These are phyloP conservation scores for Eutreptiella sp. DNA, from an alignment of 208 protist genomes.

Conservation along the genomic window DNA sequence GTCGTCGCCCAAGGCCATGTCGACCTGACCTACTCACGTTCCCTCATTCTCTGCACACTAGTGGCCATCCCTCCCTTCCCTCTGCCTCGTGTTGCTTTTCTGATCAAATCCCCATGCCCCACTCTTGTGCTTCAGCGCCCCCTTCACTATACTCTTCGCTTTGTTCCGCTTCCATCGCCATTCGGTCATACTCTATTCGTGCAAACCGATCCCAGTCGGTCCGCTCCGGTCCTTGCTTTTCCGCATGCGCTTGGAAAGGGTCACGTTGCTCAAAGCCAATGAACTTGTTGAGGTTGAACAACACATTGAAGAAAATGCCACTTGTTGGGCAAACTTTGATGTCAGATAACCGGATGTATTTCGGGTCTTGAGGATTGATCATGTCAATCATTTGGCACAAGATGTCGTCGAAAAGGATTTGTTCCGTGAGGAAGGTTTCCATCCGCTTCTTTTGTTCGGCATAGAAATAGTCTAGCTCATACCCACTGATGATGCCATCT, in stretches of 20 bases:
- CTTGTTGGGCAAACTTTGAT: constrained; percentile 66
- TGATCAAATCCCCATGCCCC: too few species aligned
- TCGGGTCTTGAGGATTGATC: constrained; percentile 46
- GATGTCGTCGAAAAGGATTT: constrained; percentile 71
- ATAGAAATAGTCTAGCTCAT: constrained; percentile 87
- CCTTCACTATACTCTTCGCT: too few species aligned
- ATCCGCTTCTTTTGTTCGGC: constrained; percentile 69
- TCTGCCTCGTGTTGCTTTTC: too few species aligned
- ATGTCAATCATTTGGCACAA: constrained; percentile 89
- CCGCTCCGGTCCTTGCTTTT: constrained; percentile 37
- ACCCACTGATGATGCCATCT: constrained; percentile 82
- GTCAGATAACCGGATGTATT: constrained; percentile 62
- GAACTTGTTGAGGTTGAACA: constrained; percentile 86
- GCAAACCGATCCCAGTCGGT: constrained; percentile 84
- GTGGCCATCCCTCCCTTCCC: too few species aligned
- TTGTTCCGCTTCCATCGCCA: constrained; percentile 64
- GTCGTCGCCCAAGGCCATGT: too few species aligned
- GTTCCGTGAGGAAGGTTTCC: constrained; percentile 49
- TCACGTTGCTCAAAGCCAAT: constrained; percentile 82
- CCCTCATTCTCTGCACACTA: too few species aligned
- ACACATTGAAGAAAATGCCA: constrained; percentile 78
- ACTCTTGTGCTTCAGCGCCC: too few species aligned
- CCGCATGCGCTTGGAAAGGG: constrained; percentile 65
- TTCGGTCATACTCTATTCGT: constrained; percentile 80
- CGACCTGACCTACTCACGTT: too few species aligned